Evolutionary conservation across 139 green algal genomes (phyloP).

Genomic region (Chlamydomonas urium): DNA sequence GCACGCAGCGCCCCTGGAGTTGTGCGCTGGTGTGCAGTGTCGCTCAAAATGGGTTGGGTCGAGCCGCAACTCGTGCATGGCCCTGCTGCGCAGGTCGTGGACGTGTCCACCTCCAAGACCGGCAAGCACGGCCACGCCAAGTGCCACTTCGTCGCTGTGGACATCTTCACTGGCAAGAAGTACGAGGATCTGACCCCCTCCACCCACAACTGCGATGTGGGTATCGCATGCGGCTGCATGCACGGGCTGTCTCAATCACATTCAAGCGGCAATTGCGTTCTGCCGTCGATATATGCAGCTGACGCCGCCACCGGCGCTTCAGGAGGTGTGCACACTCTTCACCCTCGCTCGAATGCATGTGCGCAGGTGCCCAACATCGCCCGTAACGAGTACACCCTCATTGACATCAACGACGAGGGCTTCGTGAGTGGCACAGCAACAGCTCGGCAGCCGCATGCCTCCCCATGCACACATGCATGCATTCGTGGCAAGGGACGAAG

Average conservation of each 20-base stretch:
- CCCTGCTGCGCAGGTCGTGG: constrained; percentile 92
- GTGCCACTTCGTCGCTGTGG: constrained; percentile 94
- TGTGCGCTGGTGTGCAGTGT: not conserved
- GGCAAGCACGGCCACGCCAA: constrained; percentile 99
- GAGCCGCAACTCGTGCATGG: constrained; percentile 1
- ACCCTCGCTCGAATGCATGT: not conserved
- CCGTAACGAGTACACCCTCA: constrained; percentile 89
- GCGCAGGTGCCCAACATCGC: constrained; percentile 83
- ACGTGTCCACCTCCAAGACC: constrained; percentile 99
- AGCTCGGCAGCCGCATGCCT: not conserved
- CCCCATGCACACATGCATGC: not conserved
- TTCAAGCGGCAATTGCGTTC: not conserved
- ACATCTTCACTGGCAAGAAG: constrained; percentile 99
- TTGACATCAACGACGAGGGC: constrained; percentile 96
- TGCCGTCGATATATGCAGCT: no score
- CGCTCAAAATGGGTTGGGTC: not conserved
- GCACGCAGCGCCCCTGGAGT: not conserved
- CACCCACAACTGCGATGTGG: constrained; percentile 95
- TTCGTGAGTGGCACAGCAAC: constrained; percentile 62
- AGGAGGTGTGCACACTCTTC: no score
- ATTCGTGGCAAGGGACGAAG: not conserved
- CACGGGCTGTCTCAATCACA: not conserved
- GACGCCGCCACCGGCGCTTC: not conserved
- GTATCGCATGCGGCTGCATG: constrained; percentile 1
- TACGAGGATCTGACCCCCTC: constrained; percentile 96